These are phyloP conservation scores for Calycina herbarum DNA, from an alignment of 2,329 filamentous ascomycete genomes.

Conservation along the genomic window DNA sequence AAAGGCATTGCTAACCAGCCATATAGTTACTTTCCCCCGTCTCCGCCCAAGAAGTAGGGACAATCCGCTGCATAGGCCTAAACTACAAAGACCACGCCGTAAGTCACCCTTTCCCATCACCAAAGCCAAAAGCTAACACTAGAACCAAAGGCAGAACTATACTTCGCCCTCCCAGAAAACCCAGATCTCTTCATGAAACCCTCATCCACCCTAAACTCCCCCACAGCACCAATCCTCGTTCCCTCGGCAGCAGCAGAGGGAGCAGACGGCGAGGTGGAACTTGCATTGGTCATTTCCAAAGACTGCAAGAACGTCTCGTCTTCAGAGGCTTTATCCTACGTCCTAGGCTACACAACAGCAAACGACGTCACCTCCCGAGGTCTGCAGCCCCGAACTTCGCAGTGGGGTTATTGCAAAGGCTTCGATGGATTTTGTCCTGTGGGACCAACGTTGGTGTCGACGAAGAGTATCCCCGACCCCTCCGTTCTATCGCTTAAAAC, in stretches of 20 bases:
- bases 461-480: constrained; percentile 22
- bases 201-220: background rate
- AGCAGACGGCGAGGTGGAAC: background rate
- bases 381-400: constrained; percentile 40
- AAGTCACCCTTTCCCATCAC: constrained; percentile 19
- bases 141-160: background rate
- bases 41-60: constrained; percentile 45
- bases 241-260: background rate
- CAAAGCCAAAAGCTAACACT: background rate
- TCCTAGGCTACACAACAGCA: background rate
- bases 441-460: constrained; percentile 43
- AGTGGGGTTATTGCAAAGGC: constrained; percentile 47
- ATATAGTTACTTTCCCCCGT: constrained; percentile 43
- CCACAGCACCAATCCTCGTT: background rate
- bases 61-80: constrained; percentile 51
- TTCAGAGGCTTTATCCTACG: constrained; percentile 32
- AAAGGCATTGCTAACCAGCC: constrained; percentile 7
- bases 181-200: constrained; percentile 4
- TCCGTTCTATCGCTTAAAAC: background rate
- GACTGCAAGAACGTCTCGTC: constrained; percentile 53
- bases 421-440: constrained; percentile 48
- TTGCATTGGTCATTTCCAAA: background rate
- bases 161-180: background rate
- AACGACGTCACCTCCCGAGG: constrained; percentile 37
- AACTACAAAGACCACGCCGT: constrained; percentile 40